Evolutionary conservation across 495 filamentous ascomycete species (phyloP).

Genomic region (Glonium stellatum): DNA sequence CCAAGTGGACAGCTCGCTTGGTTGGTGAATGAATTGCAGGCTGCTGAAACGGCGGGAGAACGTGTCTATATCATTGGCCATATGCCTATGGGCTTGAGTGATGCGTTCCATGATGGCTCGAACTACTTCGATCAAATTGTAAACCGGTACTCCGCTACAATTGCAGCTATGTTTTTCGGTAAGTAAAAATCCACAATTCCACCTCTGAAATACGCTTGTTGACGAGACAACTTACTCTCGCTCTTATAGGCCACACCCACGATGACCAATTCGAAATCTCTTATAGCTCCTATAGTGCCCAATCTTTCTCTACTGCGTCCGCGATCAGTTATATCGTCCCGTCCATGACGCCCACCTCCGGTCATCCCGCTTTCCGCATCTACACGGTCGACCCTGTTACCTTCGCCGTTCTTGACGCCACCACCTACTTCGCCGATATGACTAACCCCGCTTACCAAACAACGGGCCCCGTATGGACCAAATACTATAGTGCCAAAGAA

Average conservation of each 20-base stretch:
- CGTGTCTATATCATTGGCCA: slow-evolving; percentile 37
- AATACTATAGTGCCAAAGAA: slow-evolving; percentile 49
- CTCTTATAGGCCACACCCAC: slow-evolving; percentile 46
- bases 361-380: slow-evolving; percentile 50
- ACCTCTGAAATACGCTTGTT: not conserved
- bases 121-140: slow-evolving; percentile 51
- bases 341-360: slow-evolving; percentile 48
- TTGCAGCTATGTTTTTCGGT: slow-evolving; percentile 50
- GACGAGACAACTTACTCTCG: slow-evolving; percentile 5
- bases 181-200: not conserved
- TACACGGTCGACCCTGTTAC: slow-evolving; percentile 51
- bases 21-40: slow-evolving; percentile 46
- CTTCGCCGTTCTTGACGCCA: slow-evolving; percentile 47
- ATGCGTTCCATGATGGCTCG: slow-evolving; percentile 47
- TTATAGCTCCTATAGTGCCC: slow-evolving; percentile 43
- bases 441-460: slow-evolving; percentile 39
- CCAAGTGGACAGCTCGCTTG: slow-evolving; percentile 35
- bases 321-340: slow-evolving; percentile 47
- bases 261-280: slow-evolving; percentile 49
- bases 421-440: slow-evolving; percentile 49
- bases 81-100: slow-evolving; percentile 43
- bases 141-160: slow-evolving; percentile 44
- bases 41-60: slow-evolving; percentile 44
- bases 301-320: slow-evolving; percentile 37
- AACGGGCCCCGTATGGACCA: slow-evolving; percentile 41